Evolutionary conservation across 345 rosid genomes (phyloP).

Genomic region (Heritiera fomes): DNA sequence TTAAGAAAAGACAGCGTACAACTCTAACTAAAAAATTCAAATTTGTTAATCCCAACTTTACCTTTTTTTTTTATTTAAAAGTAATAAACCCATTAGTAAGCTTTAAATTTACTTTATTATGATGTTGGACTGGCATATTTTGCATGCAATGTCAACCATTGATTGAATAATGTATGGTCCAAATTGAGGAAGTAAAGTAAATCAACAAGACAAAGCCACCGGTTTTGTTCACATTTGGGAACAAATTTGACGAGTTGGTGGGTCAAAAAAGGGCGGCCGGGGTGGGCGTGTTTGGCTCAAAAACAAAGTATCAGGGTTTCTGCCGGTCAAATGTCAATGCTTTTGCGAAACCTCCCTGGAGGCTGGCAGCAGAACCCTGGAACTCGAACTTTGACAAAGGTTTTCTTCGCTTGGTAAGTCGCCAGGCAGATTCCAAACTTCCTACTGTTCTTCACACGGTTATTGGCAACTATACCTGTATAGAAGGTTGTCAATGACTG

Average conservation of each 20-base stretch:
- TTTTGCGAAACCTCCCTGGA: background rate
- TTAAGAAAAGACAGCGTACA: too few relatives aligned
- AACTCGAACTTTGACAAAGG: background rate
- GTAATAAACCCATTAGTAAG: too few relatives aligned
- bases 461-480: background rate
- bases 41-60: too few relatives aligned
- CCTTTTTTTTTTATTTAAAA: too few relatives aligned
- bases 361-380: too few relatives aligned
- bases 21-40: too few relatives aligned
- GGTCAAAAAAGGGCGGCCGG: background rate
- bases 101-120: too few relatives aligned
- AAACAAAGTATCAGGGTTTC: background rate
- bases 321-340: background rate
- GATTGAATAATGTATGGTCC: background rate
- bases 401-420: background rate
- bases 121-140: too few relatives aligned
- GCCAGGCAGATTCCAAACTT: background rate
- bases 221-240: background rate
- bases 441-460: too few relatives aligned
- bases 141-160: too few relatives aligned
- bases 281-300: background rate
- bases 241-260: conserved; percentile 1
- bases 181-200: background rate
- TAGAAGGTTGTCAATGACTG: background rate
- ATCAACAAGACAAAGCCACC: background rate